Percentiles rank a stretch among this genome's conserved stretches.
Conservation (phyloP, 1,139 yeast genomes). For the Debaryomyces robertsiae region DNA sequence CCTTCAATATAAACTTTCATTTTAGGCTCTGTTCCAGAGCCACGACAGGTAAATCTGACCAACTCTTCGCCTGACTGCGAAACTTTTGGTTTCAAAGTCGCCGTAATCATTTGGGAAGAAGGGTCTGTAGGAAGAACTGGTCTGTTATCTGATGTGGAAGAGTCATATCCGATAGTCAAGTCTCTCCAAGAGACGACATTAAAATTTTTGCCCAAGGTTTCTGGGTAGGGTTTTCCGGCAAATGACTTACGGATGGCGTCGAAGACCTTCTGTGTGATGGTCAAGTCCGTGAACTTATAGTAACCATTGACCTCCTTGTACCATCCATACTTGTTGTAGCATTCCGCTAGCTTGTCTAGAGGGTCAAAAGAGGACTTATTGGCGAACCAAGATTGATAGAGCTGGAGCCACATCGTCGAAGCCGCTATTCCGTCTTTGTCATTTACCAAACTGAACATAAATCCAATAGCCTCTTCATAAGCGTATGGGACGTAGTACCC, state of each 20-base stretch:
- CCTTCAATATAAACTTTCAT: slow-evolving; percentile 92
- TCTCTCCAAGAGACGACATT: slow-evolving; percentile 74
- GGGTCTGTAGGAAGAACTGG: slow-evolving; percentile 75
- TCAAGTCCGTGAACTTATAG: slow-evolving; percentile 63
- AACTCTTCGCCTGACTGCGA: slow-evolving; percentile 25
- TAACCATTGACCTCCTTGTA: slow-evolving; percentile 88
- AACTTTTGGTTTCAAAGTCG: slow-evolving; percentile 33
- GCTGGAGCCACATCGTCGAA: slow-evolving; percentile 72
- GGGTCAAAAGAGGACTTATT: slow-evolving; percentile 33
- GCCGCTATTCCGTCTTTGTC: slow-evolving; percentile 96
- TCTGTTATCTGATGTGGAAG: slow-evolving; percentile 55
- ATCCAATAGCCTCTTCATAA: slow-evolving; percentile 95
- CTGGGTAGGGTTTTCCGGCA: slow-evolving; percentile 37
- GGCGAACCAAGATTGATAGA: slow-evolving; percentile 55
- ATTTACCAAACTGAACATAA: slow-evolving; percentile 82
- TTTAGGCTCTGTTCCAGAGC: slow-evolving; percentile 97
- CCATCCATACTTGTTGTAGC: slow-evolving; percentile 71
- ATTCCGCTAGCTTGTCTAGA: slow-evolving; percentile 53
- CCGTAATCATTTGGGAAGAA: slow-evolving; percentile 85
- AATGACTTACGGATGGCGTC: slow-evolving; percentile 45
- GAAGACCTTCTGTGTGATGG: slow-evolving; percentile 56
- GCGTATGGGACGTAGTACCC: slow-evolving; percentile 84
- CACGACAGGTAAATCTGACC: slow-evolving; percentile 82
- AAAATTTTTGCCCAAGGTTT: slow-evolving; percentile 50
- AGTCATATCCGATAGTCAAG: slow-evolving; percentile 79